phyloP scores from a whole-genome alignment of 352 stramenopile genomes.

The Globisporangium echinulatum region DNA sequence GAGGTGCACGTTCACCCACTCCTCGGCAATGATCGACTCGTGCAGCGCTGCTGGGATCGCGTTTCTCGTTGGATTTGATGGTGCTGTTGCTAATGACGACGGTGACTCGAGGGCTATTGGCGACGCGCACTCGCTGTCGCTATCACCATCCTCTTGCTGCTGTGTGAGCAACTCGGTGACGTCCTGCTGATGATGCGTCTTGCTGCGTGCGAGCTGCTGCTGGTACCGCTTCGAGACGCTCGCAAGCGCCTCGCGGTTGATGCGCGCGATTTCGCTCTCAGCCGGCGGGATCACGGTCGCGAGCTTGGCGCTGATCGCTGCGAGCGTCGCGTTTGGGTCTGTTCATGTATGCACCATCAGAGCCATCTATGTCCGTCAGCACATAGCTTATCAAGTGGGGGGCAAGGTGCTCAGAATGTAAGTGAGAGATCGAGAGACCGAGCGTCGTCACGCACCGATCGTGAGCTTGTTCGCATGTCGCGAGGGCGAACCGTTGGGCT shows the following conservation, averaged over 20 bases:
- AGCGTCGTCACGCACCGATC: slow-evolving; percentile 19
- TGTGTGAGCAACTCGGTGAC: neutral
- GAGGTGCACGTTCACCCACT: slow-evolving; percentile 78
- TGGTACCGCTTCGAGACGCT: slow-evolving; percentile 16
- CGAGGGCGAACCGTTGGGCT: slow-evolving; percentile 8
- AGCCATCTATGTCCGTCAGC: too few relatives aligned
- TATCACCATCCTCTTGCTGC: neutral
- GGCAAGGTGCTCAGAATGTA: too few relatives aligned
- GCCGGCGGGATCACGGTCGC: slow-evolving; percentile 42
- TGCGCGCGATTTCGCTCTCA: slow-evolving; percentile 64
- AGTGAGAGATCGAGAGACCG: neutral
- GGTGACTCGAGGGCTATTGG: neutral
- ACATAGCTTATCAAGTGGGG: too few relatives aligned
- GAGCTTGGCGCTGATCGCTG: slow-evolving; percentile 56
- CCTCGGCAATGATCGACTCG: slow-evolving; percentile 67
- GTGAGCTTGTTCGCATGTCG: slow-evolving; percentile 33
- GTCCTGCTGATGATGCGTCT: neutral
- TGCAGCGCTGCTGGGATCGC: slow-evolving; percentile 31
- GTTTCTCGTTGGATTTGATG: slow-evolving; percentile 12
- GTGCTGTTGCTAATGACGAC: neutral
- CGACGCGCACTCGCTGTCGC: neutral
- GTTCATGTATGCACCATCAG: neutral
- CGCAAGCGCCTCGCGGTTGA: slow-evolving; percentile 48
- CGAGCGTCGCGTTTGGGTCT: slow-evolving; percentile 39
- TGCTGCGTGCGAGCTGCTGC: slow-evolving; percentile 8